phyloP scores from a whole-genome alignment of 2,329 filamentous ascomycete genomes.

The Fusarium solani-melongenae region DNA sequence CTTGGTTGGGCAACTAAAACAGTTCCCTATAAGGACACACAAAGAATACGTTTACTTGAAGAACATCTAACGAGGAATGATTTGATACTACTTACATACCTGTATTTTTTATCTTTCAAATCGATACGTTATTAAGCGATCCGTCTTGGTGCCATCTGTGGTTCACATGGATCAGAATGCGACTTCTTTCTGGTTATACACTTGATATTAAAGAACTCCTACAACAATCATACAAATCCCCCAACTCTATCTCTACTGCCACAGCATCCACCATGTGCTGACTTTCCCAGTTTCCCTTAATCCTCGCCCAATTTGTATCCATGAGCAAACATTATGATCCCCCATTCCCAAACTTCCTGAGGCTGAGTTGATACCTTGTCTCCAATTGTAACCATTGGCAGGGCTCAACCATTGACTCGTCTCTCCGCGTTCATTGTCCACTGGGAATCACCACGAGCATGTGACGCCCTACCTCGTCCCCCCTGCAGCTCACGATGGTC shows the following conservation, averaged over 20 bases:
- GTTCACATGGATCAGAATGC: not conserved
- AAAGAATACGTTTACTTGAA: not conserved
- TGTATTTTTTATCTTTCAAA: not conserved
- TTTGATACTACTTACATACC: conserved; percentile 3
- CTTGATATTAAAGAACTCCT: not conserved
- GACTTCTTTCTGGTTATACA: not conserved
- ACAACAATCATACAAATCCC: not conserved
- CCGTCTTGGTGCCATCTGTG: not conserved
- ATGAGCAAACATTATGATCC: not conserved
- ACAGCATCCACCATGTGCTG: not conserved
- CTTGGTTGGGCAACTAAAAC: not conserved
- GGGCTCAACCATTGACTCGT: not conserved
- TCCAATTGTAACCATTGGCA: not conserved
- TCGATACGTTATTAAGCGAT: not conserved
- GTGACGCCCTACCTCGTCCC: conserved; percentile 13
- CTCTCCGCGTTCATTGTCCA: conserved; percentile 14
- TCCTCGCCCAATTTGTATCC: not conserved
- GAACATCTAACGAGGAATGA: conserved; percentile 32
- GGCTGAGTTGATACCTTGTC: not conserved
- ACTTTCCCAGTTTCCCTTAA: not conserved
- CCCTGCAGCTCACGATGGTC: conserved; percentile 38
- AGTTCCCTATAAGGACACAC: not conserved
- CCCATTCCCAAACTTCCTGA: not conserved
- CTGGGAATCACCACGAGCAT: conserved; percentile 7
- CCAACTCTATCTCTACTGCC: not conserved